Percentiles rank a stretch among this genome's conserved stretches.
Evolutionary conservation across 257 asterid species (phyloP).

Genomic region (Coffea canephora): DNA sequence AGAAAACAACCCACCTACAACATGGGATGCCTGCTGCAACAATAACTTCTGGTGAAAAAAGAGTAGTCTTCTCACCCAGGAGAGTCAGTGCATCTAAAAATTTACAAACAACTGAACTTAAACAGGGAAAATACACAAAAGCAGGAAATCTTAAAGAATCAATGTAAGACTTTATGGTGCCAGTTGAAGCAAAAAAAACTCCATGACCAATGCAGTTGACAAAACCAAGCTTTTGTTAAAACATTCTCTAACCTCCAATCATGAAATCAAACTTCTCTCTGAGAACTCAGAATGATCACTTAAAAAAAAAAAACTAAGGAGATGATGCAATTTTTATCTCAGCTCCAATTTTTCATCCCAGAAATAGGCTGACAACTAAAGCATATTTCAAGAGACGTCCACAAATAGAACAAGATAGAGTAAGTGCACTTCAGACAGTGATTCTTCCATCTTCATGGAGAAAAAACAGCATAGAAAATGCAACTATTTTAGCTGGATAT

Average conservation of each 20-base stretch:
- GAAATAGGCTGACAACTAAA: too few species aligned
- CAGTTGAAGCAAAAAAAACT: not conserved
- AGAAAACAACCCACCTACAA: constrained; percentile 67
- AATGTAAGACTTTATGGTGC: not conserved
- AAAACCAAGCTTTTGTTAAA: not conserved
- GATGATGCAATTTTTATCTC: not conserved
- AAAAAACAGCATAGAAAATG: not conserved
- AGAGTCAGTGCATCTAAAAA: constrained; percentile 80
- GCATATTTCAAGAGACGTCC: too few species aligned
- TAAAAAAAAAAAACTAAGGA: not conserved
- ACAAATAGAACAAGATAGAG: not conserved
- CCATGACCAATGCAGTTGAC: not conserved
- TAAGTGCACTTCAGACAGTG: not conserved
- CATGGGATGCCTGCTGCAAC: constrained; percentile 89
- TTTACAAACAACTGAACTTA: constrained; percentile 31
- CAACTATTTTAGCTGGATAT: not conserved
- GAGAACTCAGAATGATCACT: not conserved
- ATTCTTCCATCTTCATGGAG: not conserved
- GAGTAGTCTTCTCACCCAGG: constrained; percentile 95
- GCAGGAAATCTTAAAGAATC: constrained; percentile 14
- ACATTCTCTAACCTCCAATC: not conserved
- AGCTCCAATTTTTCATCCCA: too few species aligned
- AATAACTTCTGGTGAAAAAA: constrained; percentile 81
- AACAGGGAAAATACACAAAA: constrained; percentile 25
- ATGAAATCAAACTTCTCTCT: not conserved